Evolutionary conservation across 1,284 basidiomycete species (phyloP).

Genomic region (Abortiporus biennis): DNA sequence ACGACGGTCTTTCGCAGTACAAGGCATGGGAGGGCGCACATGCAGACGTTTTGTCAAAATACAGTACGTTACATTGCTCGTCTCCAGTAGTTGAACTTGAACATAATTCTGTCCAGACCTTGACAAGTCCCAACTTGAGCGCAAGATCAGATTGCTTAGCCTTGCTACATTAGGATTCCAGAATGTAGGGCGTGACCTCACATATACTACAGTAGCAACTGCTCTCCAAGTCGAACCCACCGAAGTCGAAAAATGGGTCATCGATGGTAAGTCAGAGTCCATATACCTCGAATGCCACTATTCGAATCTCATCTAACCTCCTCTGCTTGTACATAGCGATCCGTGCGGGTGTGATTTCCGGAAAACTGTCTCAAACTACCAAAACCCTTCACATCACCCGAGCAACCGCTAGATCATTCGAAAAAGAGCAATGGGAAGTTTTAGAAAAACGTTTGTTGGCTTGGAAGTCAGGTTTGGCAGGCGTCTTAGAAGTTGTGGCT

Average conservation of each 20-base stretch:
- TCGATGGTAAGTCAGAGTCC: slow-evolving; percentile 66
- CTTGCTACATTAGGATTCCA: slow-evolving; percentile 76
- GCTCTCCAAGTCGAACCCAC: slow-evolving; percentile 60
- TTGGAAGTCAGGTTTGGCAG: slow-evolving; percentile 73
- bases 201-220: slow-evolving; percentile 70
- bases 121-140: slow-evolving; percentile 54
- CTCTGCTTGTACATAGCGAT: slow-evolving; percentile 52
- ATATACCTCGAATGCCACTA: not conserved
- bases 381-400: slow-evolving; percentile 74
- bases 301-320: slow-evolving; percentile 2
- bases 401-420: slow-evolving; percentile 76
- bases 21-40: slow-evolving; percentile 57
- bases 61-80: slow-evolving; percentile 41
- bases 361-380: slow-evolving; percentile 81
- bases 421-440: slow-evolving; percentile 75
- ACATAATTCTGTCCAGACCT: too few species aligned
- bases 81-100: too few species aligned
- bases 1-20: slow-evolving; percentile 60
- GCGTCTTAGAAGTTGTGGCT: slow-evolving; percentile 65
- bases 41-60: slow-evolving; percentile 44
- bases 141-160: slow-evolving; percentile 79
- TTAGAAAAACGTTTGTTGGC: slow-evolving; percentile 74
- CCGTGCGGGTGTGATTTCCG: slow-evolving; percentile 75
- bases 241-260: slow-evolving; percentile 88
- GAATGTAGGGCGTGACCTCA: slow-evolving; percentile 70